Evolutionary conservation across 2,329 filamentous ascomycete species (phyloP), one percentile per base, ranked within the genome.

Genomic region (Aureobasidium pullulans): DNA sequence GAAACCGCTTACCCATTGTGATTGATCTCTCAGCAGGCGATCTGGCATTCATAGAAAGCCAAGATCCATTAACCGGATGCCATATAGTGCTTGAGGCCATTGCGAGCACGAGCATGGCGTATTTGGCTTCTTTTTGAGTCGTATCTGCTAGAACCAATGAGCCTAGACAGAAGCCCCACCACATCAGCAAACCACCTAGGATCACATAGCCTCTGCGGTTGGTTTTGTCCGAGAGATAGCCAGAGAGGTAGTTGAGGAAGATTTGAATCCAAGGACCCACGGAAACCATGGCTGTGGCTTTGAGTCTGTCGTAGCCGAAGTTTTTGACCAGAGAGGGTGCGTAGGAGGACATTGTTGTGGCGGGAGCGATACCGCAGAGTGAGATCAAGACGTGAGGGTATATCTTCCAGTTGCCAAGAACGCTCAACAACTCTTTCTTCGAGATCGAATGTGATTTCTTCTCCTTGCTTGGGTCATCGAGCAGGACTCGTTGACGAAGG

Each of bases 21-120:
- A 66, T 64, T 16, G 59, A 61, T 37, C 64, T 61, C 57, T 66
- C 63, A 40, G 59, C 60, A 15, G 64, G 60, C 6, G 58, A 49
- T n/a, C 62, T 59, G 31, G 63, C 53, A 60, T 66, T 66, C 37
- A 65, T 50, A 9, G 64, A 63, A 23, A 66, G 54, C 64, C 64
- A 66, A 10, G 63, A 65, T 11, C 62, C 63, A 43, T 66, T 65
- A 29, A 63, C 57, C 60, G 60, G 59, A 40, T 60, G 44, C 23
- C 31, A 43, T 2, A 42, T 42, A 4, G 34, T 52, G 23, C 13
- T 16, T 16, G 15, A 29, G 6, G 36, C 57, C 29, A 40, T 16
- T 19, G 37, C 57, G 4, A 29, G 16, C 28, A 32, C 31, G 3
- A 49, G 7, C n/a, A 49, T 13, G 9, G 46, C 46, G n/a, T 49